A percentile compares a stretch with the other conserved stretches of the same genome.
phyloP scores from a whole-genome alignment of 805 yeast species.

The Candida nonsorbophila region DNA sequence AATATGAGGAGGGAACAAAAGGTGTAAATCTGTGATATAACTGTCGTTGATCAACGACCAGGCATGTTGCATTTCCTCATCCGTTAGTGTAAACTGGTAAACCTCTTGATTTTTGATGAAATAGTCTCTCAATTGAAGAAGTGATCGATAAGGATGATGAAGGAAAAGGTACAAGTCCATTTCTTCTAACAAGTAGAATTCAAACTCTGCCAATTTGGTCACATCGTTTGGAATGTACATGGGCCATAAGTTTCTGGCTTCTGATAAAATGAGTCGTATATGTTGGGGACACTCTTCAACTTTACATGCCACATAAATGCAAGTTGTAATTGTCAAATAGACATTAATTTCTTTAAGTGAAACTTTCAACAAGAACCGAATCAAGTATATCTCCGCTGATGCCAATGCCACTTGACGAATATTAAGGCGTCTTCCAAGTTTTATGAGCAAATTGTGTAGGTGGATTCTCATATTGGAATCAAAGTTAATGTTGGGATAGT shows the following conservation, averaged over 20 bases:
- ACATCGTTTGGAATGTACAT: slow-evolving; percentile 89
- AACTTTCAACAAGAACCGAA: slow-evolving; percentile 70
- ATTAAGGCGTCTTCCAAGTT: slow-evolving; percentile 72
- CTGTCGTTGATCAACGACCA: slow-evolving; percentile 92
- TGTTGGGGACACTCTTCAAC: slow-evolving; percentile 96
- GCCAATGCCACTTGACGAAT: slow-evolving; percentile 81
- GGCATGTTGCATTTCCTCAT: slow-evolving; percentile 73
- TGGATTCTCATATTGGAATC: slow-evolving; percentile 70
- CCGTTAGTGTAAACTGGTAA: slow-evolving; percentile 35
- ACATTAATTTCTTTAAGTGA: slow-evolving; percentile 77
- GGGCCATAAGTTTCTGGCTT: slow-evolving; percentile 90
- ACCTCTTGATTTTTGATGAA: slow-evolving; percentile 23
- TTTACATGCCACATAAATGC: slow-evolving; percentile 86
- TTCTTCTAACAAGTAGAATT: slow-evolving; percentile 88
- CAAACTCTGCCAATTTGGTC: slow-evolving; percentile 90
- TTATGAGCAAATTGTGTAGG: slow-evolving; percentile 67
- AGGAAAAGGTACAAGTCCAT: slow-evolving; percentile 66
- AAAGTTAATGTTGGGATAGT: slow-evolving; percentile 40
- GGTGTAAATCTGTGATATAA: slow-evolving; percentile 79
- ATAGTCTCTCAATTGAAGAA: slow-evolving; percentile 47
- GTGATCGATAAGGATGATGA: slow-evolving; percentile 69
- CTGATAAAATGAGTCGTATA: slow-evolving; percentile 74
- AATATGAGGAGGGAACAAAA: slow-evolving; percentile 84
- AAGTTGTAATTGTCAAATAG: slow-evolving; percentile 75
- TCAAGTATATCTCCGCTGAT: slow-evolving; percentile 80